Evolutionary conservation across 2,329 filamentous ascomycete genomes (phyloP).

Genomic region (Arthrobotrys conoides): DNA sequence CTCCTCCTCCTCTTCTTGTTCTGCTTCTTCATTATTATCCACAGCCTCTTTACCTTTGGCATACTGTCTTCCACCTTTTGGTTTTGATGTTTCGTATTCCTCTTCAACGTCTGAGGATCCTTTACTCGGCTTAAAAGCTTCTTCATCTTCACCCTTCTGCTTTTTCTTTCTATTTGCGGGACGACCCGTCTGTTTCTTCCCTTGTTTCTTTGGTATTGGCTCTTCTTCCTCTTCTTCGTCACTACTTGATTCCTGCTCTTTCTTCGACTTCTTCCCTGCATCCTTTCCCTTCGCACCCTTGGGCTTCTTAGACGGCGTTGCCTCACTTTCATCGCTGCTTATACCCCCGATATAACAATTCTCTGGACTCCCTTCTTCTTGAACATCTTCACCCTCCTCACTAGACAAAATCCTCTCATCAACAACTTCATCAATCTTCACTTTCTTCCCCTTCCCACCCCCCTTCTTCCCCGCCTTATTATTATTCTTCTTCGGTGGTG

Average conservation of each 20-base stretch:
- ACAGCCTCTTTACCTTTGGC: not conserved
- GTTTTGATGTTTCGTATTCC: conserved; percentile 19
- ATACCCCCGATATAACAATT: too few species aligned
- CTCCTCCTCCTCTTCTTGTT: not conserved
- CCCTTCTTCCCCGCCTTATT: not conserved
- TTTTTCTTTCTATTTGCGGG: conserved; percentile 5
- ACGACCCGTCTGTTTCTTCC: not conserved
- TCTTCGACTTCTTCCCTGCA: not conserved
- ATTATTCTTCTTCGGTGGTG: conserved; percentile 3
- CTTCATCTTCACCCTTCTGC: conserved; percentile 20
- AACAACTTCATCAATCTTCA: conserved; percentile 10
- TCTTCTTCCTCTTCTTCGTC: not conserved
- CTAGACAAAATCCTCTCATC: conserved; percentile 30
- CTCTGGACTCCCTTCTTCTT: conserved; percentile 10
- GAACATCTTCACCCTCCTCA: conserved; percentile 4
- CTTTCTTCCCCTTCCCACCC: conserved; percentile 3
- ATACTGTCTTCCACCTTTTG: conserved; percentile 19
- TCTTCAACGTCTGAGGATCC: conserved; percentile 19
- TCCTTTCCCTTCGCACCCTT: not conserved
- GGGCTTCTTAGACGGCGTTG: not conserved
- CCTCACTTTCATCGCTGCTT: not conserved
- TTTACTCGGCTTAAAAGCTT: conserved; percentile 26
- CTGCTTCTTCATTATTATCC: not conserved
- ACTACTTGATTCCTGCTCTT: not conserved
- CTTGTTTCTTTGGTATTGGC: conserved; percentile 13